phyloP scores from a whole-genome alignment of 495 filamentous ascomycete species.

The Aspergillus heteromorphus region DNA sequence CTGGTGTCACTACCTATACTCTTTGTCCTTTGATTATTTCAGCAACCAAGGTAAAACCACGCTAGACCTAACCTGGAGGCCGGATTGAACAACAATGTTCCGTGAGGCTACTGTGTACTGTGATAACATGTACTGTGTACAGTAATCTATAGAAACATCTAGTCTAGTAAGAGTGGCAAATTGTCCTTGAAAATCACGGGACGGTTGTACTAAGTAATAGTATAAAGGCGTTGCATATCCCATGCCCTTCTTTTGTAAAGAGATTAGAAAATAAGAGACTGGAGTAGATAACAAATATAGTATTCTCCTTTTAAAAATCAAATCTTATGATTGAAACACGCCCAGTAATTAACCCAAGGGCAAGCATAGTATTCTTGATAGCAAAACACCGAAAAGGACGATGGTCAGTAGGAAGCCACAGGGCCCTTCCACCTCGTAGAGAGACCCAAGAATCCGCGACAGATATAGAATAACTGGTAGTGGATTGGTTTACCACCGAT shows the following conservation, averaged over 20 bases:
- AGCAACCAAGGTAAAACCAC: not conserved
- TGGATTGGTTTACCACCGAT: not conserved
- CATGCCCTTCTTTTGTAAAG: slow-evolving; percentile 9
- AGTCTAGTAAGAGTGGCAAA: not conserved
- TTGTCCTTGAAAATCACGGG: not conserved
- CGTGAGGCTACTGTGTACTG: not conserved
- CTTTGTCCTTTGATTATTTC: not conserved
- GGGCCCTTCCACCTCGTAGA: not conserved
- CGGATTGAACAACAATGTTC: not conserved
- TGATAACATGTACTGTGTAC: not conserved
- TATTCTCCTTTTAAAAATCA: not conserved
- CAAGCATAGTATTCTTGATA: not conserved
- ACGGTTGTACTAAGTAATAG: not conserved
- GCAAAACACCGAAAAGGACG: not conserved
- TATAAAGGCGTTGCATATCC: slow-evolving; percentile 4
- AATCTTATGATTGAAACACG: not conserved
- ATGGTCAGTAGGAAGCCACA: not conserved
- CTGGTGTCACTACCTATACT: not conserved
- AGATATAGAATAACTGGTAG: not conserved
- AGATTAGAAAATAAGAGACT: slow-evolving; percentile 6
- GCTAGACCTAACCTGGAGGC: not conserved
- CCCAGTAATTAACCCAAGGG: not conserved
- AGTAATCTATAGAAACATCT: not conserved
- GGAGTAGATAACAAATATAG: not conserved
- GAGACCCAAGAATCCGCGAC: not conserved